phyloP scores from a whole-genome alignment of 2,329 filamentous ascomycete species.

The Aureobasidium subglaciale region DNA sequence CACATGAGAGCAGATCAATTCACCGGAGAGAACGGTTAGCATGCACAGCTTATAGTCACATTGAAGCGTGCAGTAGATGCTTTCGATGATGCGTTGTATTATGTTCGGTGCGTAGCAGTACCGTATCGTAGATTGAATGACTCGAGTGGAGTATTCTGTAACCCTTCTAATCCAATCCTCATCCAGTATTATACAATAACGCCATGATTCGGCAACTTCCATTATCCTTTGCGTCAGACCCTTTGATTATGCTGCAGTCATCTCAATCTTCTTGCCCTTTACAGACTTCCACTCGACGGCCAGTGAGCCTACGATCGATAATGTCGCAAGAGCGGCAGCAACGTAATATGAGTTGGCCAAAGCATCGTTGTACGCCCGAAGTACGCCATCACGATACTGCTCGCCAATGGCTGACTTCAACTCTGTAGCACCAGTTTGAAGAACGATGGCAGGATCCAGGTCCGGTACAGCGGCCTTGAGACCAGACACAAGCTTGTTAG shows the following conservation, averaged over 20 bases:
- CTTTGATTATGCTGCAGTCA: conserved; percentile 25
- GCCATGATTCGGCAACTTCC: too few species aligned
- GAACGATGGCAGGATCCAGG: conserved; percentile 37
- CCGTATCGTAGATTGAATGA: too few species aligned
- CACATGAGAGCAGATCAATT: too few species aligned
- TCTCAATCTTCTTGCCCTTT: conserved; percentile 44
- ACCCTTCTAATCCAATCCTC: too few species aligned
- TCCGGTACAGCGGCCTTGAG: conserved; percentile 32
- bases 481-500: conserved; percentile 41
- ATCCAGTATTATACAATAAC: too few species aligned
- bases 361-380: conserved; percentile 57
- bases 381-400: conserved; percentile 47
- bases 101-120: too few species aligned
- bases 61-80: too few species aligned
- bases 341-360: conserved; percentile 56
- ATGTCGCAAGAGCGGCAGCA: conserved; percentile 45
- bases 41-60: too few species aligned
- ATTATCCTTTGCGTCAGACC: too few species aligned
- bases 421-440: conserved; percentile 49
- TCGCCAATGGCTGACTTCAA: conserved; percentile 48
- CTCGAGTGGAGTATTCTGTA: too few species aligned
- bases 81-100: too few species aligned
- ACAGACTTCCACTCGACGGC: conserved; percentile 60
- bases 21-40: too few species aligned
- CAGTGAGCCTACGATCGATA: conserved; percentile 49